Evolutionary conservation across 2,329 filamentous ascomycete species (phyloP), one percentile per base, ranked within the genome.

Genomic region (Paraphoma sp.): DNA sequence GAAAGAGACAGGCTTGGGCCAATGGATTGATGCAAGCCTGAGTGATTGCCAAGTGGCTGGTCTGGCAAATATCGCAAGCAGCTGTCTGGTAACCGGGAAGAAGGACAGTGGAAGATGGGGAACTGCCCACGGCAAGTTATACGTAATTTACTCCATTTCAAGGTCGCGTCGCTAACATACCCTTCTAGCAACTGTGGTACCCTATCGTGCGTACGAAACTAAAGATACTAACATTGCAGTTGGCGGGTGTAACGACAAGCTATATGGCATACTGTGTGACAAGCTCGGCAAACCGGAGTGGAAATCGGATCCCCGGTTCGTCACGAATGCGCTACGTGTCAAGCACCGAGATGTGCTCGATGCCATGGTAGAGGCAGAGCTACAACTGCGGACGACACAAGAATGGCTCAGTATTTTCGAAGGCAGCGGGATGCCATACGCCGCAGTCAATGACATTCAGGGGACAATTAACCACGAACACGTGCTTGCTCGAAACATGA

Each of bases 21-120:
- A 98, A 78, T 92, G 96, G 76, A 91, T 98, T 57, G 95, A 98
- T 76, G 89, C 94, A 17, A 87, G 91, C 2, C 79, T 98, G 63
- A 96, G 92, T 64, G 95, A 99, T 75, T 97, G 93, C 68, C 95
- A 99, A 74, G 93, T 95, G 23, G 93, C 93, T 0, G 96, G 92
- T 0, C 78, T 98, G 49, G 87, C 92, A 33, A 99, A 98, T 73
- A 92, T 99, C 70, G 95, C 94, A 10, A 96, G 91, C 72, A 96
- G 91, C 62, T 92, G 89, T 57, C 80, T 99, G 45, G 89, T 98
- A 56, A 95, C 90, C 65, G 93, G 93, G 1, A 82, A 97, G 77
- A 89, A 89, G 63, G 94, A 98, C 73, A 86, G 87, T 1, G 95
- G 95, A 0, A 84, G 95, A 56, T 98, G 94, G 93, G 95, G 95